Base-by-base conservation (phyloP, 2,329 filamentous ascomycete genomes). In the Aureobasidium sp. region DNA sequence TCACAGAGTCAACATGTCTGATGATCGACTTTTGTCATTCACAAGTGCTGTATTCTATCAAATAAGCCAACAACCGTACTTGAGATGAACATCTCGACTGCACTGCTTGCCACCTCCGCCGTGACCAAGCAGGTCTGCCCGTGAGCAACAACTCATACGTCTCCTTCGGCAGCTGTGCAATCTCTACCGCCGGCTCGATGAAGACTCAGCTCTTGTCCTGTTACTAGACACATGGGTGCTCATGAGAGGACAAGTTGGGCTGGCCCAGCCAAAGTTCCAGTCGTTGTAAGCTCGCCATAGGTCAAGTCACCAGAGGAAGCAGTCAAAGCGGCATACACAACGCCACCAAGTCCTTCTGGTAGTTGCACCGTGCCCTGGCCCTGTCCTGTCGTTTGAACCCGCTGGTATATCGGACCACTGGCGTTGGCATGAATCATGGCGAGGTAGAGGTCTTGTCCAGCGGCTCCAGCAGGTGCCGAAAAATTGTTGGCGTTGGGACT, bases 201-300 rank as follows among this genome's bases (percentile, higher is more conserved):
- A 23, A 11, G 21, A 25, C 0, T 19, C 3, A 6, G 10, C 43
- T 27, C 42, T 9, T 17, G 7, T 13, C 15, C 42, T 17, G 25
- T 46, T n/a, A 15, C 11, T n/a, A 29, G 13, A 46, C 6, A 2
- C 25, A 29, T 2, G 45, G 17, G 17, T 33, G 15, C n/a, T 62
- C 47, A 67, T 11, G 66, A 67, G 10, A 67, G 42, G 3, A 67
- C 60, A n/a, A 68, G 62, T 46, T 67, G 65, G 3, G 61, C 64
- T 8, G 66, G 66, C 19, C 65, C 66, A 37, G 66, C 64, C 58
- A 68, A 47, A 43, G 65, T 62, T 11, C 66, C 66, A 45, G 61
- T 67, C 13, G 60, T 37, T 17, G 64, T 62, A 25, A 67, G 57
- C 37, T 66, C 62, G 19, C 61, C 45, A 33, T 63, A 61, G 10